These are phyloP conservation scores for Pseudogymnoascus sp. DNA, from an alignment of 2,329 filamentous ascomycete genomes.

Conservation along the genomic window DNA sequence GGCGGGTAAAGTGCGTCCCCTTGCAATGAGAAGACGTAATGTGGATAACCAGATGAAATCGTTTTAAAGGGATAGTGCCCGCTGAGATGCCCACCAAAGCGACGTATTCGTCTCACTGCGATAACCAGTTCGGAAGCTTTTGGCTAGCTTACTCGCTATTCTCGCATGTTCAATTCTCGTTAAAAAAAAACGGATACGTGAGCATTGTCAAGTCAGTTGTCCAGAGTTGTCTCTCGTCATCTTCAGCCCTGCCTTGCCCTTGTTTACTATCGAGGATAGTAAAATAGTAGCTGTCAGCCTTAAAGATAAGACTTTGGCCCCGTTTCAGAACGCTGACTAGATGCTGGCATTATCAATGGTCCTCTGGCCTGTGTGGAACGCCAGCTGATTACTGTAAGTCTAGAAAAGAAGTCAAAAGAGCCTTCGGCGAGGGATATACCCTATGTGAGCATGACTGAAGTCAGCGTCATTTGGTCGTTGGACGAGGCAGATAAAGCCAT, in stretches of 20 bases:
- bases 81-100: not conserved
- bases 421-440: not conserved
- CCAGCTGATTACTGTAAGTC: not conserved
- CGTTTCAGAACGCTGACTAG: not conserved
- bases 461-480: not conserved
- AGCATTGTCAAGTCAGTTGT: not conserved
- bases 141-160: not conserved
- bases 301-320: not conserved
- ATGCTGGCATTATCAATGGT: not conserved
- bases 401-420: not conserved
- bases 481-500: not conserved
- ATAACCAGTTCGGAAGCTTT: not conserved
- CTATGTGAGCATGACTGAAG: not conserved
- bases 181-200: not conserved
- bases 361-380: not conserved
- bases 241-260: not conserved
- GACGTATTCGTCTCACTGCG: not conserved
- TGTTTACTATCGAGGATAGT: not conserved
- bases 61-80: not conserved
- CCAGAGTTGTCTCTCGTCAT: not conserved
- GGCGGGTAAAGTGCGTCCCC: not conserved
- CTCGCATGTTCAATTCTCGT: no score
- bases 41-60: not conserved
- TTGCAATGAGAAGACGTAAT: not conserved
- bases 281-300: no score